A percentile compares a stretch with the other conserved stretches of the same genome.
These are phyloP conservation scores for Pterocarpus macrocarpus DNA, from an alignment of 306 rosid species.

Conservation along the genomic window DNA sequence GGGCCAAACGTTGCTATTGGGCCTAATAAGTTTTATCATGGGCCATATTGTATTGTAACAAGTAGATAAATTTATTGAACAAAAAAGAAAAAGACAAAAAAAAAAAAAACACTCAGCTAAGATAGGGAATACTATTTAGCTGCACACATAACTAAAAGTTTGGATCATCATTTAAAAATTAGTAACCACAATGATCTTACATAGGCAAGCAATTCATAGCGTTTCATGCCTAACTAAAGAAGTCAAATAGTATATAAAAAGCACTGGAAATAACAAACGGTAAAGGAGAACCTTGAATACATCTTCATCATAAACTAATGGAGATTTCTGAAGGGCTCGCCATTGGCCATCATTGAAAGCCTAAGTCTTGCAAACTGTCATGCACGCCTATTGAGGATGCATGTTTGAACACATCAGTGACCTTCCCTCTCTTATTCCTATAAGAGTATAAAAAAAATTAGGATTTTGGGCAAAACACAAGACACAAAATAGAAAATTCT, in stretches of 20 bases:
- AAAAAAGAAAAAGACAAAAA: no score
- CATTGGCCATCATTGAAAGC: conserved; percentile 98
- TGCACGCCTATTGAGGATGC: conserved; percentile 83
- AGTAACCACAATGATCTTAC: background rate
- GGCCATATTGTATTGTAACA: no score
- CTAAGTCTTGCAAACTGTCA: conserved; percentile 95
- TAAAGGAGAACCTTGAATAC: conserved; percentile 72
- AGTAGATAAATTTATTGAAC: no score
- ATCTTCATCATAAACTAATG: conserved; percentile 78
- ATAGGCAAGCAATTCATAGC: background rate
- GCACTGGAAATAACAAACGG: background rate
- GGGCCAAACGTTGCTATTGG: no score
- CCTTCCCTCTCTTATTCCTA: conserved; percentile 90
- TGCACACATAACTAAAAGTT: conserved; percentile 7
- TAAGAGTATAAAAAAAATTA: no score
- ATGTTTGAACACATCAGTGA: conserved; percentile 76
- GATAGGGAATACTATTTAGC: conserved; percentile 24
- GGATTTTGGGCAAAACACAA: no score
- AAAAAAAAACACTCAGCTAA: no score
- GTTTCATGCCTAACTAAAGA: background rate
- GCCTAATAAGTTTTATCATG: no score
- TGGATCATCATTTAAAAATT: background rate
- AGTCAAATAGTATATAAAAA: background rate
- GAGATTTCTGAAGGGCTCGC: conserved; percentile 94
- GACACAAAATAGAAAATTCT: no score